Evolutionary conservation across 2,329 filamentous ascomycete species (phyloP).

Genomic region (Hypoxylon sp.): DNA sequence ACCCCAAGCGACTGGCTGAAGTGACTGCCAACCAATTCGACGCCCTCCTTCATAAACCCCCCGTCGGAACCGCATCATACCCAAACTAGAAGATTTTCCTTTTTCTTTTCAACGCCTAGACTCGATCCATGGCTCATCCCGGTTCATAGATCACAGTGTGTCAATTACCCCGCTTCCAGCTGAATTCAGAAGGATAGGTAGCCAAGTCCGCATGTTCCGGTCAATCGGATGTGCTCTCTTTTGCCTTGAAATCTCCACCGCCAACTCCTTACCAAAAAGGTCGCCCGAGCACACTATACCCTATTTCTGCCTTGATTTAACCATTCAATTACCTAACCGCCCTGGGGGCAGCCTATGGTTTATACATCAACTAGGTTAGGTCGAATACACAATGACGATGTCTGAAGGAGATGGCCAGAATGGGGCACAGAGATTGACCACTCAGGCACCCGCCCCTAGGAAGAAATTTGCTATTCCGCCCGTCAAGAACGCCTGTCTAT

Average conservation of each 20-base stretch:
- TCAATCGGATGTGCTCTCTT: conserved; percentile 37
- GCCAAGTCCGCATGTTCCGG: conserved; percentile 36
- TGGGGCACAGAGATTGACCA: conserved; percentile 43
- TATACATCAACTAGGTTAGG: conserved; percentile 14
- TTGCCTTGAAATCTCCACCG: conserved; percentile 31
- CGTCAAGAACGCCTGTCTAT: conserved; percentile 66
- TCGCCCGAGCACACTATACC: conserved; percentile 23
- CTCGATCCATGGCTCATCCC: conserved; percentile 9
- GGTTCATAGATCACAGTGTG: not conserved
- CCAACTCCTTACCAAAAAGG: conserved; percentile 32
- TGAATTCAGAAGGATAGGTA: conserved; percentile 26
- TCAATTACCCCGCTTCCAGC: conserved; percentile 42
- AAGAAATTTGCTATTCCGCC: conserved; percentile 64
- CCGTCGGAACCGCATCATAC: conserved; percentile 34
- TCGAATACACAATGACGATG: conserved; percentile 41
- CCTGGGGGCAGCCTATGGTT: not conserved
- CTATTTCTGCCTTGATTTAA: conserved; percentile 27
- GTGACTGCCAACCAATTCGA: conserved; percentile 29
- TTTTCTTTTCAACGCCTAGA: conserved; percentile 20
- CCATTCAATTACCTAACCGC: conserved; percentile 43
- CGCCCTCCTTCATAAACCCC: conserved; percentile 32
- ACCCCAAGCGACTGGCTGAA: conserved; percentile 21
- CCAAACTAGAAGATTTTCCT: conserved; percentile 34
- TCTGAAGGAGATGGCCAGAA: conserved; percentile 46
- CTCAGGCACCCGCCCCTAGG: conserved; percentile 42